Conservation (phyloP, 106 monocot genomes). For the Dioscorea zingiberensis region DNA sequence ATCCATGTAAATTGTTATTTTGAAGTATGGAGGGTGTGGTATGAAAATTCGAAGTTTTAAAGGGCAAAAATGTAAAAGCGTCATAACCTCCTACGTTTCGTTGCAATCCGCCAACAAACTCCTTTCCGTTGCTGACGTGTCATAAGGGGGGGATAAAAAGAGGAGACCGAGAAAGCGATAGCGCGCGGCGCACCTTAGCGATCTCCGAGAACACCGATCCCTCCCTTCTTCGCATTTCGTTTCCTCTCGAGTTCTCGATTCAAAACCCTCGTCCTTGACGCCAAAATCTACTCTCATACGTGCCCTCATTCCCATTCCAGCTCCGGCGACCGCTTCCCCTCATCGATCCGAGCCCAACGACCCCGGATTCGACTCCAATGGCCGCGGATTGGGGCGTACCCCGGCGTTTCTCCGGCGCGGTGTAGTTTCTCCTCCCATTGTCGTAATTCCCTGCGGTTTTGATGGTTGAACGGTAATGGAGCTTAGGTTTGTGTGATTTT, state of each 20-base stretch:
- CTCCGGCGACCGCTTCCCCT: background rate
- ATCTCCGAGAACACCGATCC: background rate
- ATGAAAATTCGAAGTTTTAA: no score
- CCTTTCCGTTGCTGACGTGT: background rate
- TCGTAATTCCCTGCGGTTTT: background rate
- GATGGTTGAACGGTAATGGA: background rate
- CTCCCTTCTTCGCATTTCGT: background rate
- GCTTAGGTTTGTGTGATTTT: background rate
- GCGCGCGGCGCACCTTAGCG: background rate
- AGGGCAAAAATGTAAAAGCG: no score
- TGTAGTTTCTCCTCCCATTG: conserved; percentile 1
- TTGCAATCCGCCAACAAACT: no score
- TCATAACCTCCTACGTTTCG: no score
- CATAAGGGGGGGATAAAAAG: background rate
- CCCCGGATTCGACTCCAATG: background rate
- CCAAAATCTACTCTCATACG: background rate
- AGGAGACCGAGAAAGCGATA: background rate
- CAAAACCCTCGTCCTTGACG: background rate
- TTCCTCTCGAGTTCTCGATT: background rate
- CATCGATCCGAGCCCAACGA: conserved; percentile 3
- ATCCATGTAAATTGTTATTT: no score
- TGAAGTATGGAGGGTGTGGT: no score
- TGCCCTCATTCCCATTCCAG: background rate
- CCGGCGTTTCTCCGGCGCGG: background rate
- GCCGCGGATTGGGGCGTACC: background rate